phyloP scores from a whole-genome alignment of 352 stramenopile genomes.

The Globisporangium mamillatum region DNA sequence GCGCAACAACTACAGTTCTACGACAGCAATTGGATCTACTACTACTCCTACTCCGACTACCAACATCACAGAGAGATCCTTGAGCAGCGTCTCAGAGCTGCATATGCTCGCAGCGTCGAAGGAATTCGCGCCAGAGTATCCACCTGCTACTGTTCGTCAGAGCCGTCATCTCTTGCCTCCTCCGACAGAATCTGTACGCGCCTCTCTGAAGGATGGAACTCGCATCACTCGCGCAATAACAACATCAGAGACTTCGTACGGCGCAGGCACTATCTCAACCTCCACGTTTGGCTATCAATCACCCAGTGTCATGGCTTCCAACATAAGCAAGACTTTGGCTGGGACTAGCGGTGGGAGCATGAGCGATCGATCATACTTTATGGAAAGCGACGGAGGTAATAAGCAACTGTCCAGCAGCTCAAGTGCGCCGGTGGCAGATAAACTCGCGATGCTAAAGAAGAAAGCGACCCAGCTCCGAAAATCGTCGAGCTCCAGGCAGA shows the following conservation, averaged over 20 bases:
- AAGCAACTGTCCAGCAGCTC: background rate
- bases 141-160: background rate
- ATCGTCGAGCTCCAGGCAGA: constrained; percentile 39
- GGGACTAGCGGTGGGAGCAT: constrained; percentile 19
- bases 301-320: background rate
- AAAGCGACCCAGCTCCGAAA: constrained; percentile 53
- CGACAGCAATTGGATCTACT: background rate
- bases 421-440: constrained; percentile 23
- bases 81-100: constrained; percentile 38
- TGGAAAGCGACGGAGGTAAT: background rate
- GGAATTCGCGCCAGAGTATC: constrained; percentile 4
- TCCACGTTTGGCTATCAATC: background rate
- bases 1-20: constrained; percentile 7
- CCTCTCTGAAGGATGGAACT: background rate
- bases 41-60: too few relatives aligned
- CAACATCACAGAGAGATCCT: constrained; percentile 27
- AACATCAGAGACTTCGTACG: background rate
- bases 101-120: constrained; percentile 29
- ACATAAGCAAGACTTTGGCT: background rate
- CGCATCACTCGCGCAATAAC: background rate
- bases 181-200: background rate
- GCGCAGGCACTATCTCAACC: background rate
- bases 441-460: constrained; percentile 55
- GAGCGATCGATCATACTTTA: constrained; percentile 49
- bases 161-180: background rate